Base-by-base conservation (phyloP, 2,329 filamentous ascomycete species). In the Stromatinia cepivora region DNA sequence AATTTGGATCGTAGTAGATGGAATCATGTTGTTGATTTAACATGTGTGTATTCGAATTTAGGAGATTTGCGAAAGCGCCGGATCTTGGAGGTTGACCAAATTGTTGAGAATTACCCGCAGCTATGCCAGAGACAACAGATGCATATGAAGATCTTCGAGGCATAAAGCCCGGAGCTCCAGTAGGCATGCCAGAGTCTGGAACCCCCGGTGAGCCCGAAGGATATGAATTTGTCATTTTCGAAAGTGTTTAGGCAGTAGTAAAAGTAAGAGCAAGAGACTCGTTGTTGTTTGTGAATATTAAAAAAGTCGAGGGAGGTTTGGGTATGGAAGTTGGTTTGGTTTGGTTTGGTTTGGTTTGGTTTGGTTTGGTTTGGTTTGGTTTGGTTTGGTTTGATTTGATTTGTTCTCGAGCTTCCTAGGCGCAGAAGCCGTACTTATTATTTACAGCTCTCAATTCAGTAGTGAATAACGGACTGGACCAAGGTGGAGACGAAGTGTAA, bases 101-200 rank as follows among this genome's bases (percentile, higher is more conserved):
- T 65, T 71, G 70, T 50, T 75, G 73, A 53, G 72, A 71, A 42
- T 63, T 69, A 48, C 72, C 71, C 67, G 71, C 59, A 74, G 80
- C 79, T 73, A 81, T 82, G 62, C 86, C 86, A 66, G 85, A 85
- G 69, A 86, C 83, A 70, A 88, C 86, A 36, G 86, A 88, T 74
- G 87, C 86, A 80, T 88, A 88, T 65, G 87, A 89, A 54, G 85
- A 85, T 73, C 86, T 82, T 77, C 86, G 83, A 74, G 81, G 81
- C 72, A 79, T 77, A 59, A 80, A 79, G 67, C 81, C 74, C 53
- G 76, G 74, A 72, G 78, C 73, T 69, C 77, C 77, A 74, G 77
- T 76, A 56, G 77, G 76, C 76, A 78, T 79, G 72, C 72, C 73
- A 34, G 73, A 73, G 64, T 77, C 74, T 74, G 75, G 74, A 71